phyloP scores from a whole-genome alignment of 495 filamentous ascomycete genomes.

The Penicillium verhagenii region DNA sequence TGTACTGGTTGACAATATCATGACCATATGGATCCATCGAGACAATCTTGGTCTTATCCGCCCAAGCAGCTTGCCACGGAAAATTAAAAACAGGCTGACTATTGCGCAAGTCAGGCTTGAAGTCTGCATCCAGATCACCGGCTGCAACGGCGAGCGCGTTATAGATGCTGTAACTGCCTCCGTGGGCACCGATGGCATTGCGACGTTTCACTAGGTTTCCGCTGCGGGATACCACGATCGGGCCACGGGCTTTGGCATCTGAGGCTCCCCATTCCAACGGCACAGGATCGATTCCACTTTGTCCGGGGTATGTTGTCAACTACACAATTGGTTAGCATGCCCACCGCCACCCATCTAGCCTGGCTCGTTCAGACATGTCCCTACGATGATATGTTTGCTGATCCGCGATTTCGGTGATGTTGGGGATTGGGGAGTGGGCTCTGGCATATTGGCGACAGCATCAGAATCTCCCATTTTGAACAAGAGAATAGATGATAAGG shows the following conservation, averaged over 20 bases:
- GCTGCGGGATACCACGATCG: slow-evolving; percentile 84
- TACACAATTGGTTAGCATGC: slow-evolving; percentile 7
- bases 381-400: slow-evolving; percentile 48
- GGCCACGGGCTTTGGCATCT: slow-evolving; percentile 73
- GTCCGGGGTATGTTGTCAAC: slow-evolving; percentile 88
- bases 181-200: slow-evolving; percentile 89
- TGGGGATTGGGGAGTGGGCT: slow-evolving; percentile 22
- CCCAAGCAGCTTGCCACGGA: slow-evolving; percentile 87
- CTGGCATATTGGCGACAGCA: slow-evolving; percentile 16
- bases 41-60: slow-evolving; percentile 90
- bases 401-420: slow-evolving; percentile 29
- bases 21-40: slow-evolving; percentile 97
- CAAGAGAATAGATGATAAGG: slow-evolving; percentile 1
- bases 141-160: slow-evolving; percentile 91
- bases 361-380: background rate
- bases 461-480: slow-evolving; percentile 25
- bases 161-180: slow-evolving; percentile 97
- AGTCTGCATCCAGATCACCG: slow-evolving; percentile 79
- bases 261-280: slow-evolving; percentile 83
- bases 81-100: slow-evolving; percentile 87
- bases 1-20: slow-evolving; percentile 51
- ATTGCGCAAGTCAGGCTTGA: slow-evolving; percentile 92
- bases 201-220: slow-evolving; percentile 75
- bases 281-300: slow-evolving; percentile 88
- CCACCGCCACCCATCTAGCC: background rate